phyloP scores from a whole-genome alignment of 2,329 filamentous ascomycete genomes.

The Cercospora sojina region DNA sequence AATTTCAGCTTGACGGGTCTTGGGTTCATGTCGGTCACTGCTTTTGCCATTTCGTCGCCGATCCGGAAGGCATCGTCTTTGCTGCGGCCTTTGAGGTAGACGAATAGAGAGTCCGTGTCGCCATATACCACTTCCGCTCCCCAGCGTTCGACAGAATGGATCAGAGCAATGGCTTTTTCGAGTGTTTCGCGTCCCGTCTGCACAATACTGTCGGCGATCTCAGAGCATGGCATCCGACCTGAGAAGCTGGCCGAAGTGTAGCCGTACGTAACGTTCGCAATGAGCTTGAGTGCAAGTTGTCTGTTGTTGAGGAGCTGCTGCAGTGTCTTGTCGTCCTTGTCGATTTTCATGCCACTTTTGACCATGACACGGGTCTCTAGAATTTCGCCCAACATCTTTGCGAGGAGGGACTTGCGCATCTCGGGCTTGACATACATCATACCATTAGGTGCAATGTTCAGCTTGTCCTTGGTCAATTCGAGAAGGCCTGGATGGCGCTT shows the following conservation, averaged over 20 bases:
- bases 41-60: conserved; percentile 85
- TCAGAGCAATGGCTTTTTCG: conserved; percentile 87
- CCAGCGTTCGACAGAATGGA: conserved; percentile 85
- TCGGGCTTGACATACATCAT: conserved; percentile 90
- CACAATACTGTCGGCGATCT: conserved; percentile 97
- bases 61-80: conserved; percentile 87
- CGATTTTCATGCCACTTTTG: conserved; percentile 91
- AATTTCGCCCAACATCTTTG: conserved; percentile 95
- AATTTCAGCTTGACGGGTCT: conserved; percentile 94
- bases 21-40: conserved; percentile 86
- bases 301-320: conserved; percentile 89
- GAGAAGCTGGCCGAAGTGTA: conserved; percentile 97
- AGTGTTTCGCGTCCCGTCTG: conserved; percentile 93
- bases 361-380: conserved; percentile 97
- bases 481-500: conserved; percentile 72
- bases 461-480: conserved; percentile 74
- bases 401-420: conserved; percentile 84
- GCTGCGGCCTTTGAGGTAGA: conserved; percentile 83
- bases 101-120: conserved; percentile 92
- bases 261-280: conserved; percentile 98
- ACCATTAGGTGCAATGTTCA: conserved; percentile 92
- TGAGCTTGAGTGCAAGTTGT: conserved; percentile 88
- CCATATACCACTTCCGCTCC: conserved; percentile 96
- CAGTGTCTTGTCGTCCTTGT: conserved; percentile 81
- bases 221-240: conserved; percentile 94